Percentiles rank a stretch among this genome's conserved stretches.
Evolutionary conservation across 129 eudicot genomes (phyloP).

Genomic region (Logfia minima): DNA sequence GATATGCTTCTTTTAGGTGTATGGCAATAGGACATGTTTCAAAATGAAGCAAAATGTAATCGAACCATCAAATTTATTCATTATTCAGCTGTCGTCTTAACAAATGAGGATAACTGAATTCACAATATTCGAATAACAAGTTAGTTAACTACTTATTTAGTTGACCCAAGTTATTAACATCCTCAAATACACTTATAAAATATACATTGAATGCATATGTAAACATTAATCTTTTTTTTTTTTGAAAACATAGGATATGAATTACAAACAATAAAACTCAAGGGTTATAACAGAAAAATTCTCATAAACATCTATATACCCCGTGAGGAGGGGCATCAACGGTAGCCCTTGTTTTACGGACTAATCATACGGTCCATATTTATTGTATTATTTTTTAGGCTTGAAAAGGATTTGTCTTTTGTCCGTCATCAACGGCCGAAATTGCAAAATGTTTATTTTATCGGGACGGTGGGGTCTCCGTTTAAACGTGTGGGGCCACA

Average conservation of each 20-base stretch:
- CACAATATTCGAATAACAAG: too few species aligned
- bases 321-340: conserved; percentile 27
- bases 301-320: background rate
- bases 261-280: background rate
- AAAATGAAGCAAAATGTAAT: too few species aligned
- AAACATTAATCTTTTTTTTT: too few species aligned
- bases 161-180: too few species aligned
- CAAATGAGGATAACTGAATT: too few species aligned
- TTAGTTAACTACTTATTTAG: too few species aligned
- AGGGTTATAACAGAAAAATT: conserved; percentile 1
- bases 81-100: too few species aligned
- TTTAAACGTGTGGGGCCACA: conserved; percentile 33
- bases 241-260: background rate
- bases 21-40: too few species aligned
- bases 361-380: conserved; percentile 17
- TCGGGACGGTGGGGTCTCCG: background rate
- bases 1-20: too few species aligned
- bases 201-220: too few species aligned
- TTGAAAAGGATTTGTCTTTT: conserved; percentile 29
- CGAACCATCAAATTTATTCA: too few species aligned
- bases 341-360: conserved; percentile 21
- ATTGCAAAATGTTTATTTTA: conserved; percentile 18
- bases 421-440: conserved; percentile 47
- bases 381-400: background rate
- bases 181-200: too few species aligned